These are phyloP conservation scores for Paspalum notatum DNA, from an alignment of 176 grass and related monocot species.

Conservation along the genomic window DNA sequence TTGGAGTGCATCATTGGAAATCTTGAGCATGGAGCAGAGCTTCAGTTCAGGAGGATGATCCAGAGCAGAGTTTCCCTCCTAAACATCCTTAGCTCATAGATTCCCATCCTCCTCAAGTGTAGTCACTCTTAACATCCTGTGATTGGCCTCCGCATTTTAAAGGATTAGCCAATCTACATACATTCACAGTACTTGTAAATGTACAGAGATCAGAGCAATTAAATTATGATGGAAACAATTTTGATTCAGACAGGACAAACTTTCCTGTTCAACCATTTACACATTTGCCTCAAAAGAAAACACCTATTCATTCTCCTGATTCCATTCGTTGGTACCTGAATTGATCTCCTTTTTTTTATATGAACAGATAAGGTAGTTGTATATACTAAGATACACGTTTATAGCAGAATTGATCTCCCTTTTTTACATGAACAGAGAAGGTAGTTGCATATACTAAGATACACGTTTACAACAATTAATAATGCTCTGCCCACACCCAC, in stretches of 20 bases:
- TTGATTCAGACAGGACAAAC: slow-evolving; percentile 16
- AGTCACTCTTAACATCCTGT: slow-evolving; percentile 36
- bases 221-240: slow-evolving; percentile 7
- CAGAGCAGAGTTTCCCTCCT: slow-evolving; percentile 62
- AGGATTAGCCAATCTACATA: slow-evolving; percentile 36
- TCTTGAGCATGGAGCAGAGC: slow-evolving; percentile 49
- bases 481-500: too few relatives aligned
- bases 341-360: too few relatives aligned
- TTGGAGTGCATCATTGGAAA: slow-evolving; percentile 40
- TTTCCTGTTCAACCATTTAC: background rate
- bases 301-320: too few relatives aligned
- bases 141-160: slow-evolving; percentile 45
- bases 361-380: too few relatives aligned
- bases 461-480: too few relatives aligned
- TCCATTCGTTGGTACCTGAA: too few relatives aligned
- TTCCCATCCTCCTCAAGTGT: slow-evolving; percentile 19
- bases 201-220: background rate
- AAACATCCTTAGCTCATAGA: slow-evolving; percentile 52
- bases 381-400: too few relatives aligned
- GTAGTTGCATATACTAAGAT: too few relatives aligned
- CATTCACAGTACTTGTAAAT: slow-evolving; percentile 25
- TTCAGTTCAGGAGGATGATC: slow-evolving; percentile 59
- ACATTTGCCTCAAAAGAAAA: too few relatives aligned
- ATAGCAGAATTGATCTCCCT: too few relatives aligned
- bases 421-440: too few relatives aligned